Conservation (phyloP, 177 flowering plant genomes). For the Vitis hybrid region DNA sequence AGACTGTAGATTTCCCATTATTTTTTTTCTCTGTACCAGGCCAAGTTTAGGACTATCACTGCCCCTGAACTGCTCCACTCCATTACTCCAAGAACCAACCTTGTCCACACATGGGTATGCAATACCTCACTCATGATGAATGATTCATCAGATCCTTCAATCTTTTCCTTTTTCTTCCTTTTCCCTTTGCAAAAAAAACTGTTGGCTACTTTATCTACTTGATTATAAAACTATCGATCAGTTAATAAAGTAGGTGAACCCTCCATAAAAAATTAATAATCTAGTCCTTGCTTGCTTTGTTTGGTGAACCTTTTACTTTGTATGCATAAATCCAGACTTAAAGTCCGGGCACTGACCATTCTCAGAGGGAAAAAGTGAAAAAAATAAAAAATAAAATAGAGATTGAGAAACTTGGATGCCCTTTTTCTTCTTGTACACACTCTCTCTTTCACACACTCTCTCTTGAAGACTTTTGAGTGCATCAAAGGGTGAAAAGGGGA, state of each 20-base stretch:
- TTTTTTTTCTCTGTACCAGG: too few relatives aligned
- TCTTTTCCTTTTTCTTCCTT: not conserved
- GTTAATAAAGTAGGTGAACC: conserved; percentile 7
- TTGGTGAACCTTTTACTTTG: conserved; percentile 7
- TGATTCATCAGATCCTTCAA: not conserved
- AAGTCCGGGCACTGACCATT: not conserved
- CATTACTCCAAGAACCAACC: too few relatives aligned
- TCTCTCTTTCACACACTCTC: not conserved
- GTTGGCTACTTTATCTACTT: conserved; percentile 21
- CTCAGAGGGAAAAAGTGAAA: not conserved
- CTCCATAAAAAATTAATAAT: conserved; percentile 1
- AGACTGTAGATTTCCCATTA: too few relatives aligned
- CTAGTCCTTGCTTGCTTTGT: not conserved
- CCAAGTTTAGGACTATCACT: too few relatives aligned
- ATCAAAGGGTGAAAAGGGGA: not conserved
- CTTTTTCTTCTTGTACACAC: not conserved
- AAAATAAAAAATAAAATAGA: too few relatives aligned
- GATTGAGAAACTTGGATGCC: too few relatives aligned
- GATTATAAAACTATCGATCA: not conserved
- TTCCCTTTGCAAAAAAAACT: not conserved
- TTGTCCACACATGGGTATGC: conserved; percentile 1
- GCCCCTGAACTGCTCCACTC: too few relatives aligned
- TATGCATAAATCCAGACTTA: not conserved
- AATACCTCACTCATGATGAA: too few relatives aligned
- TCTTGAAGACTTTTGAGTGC: too few relatives aligned